Evolutionary conservation across 1,284 basidiomycete genomes (phyloP).

Genomic region (Cryptococcus sp.): DNA sequence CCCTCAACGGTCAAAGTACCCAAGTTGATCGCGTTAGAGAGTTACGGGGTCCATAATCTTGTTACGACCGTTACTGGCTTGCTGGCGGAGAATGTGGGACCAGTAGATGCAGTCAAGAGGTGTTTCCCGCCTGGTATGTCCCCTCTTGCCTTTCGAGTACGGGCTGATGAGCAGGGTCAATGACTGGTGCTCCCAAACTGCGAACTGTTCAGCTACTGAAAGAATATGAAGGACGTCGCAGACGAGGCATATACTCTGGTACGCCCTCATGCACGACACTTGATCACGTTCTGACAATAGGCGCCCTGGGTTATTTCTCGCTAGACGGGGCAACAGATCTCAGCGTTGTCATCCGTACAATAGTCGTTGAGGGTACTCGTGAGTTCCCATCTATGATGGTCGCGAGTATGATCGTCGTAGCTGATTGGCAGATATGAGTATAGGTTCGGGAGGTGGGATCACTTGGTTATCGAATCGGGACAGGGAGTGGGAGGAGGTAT

Average conservation of each 20-base stretch:
- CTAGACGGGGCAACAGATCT: slow-evolving; percentile 86
- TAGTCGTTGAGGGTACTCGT: slow-evolving; percentile 66
- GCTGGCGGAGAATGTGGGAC: slow-evolving; percentile 49
- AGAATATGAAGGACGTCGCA: slow-evolving; percentile 63
- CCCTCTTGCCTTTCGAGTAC: slow-evolving; percentile 1
- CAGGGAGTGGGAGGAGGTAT: slow-evolving; percentile 92
- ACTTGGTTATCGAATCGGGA: slow-evolving; percentile 84
- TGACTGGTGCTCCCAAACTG: slow-evolving; percentile 97
- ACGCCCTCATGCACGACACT: background rate
- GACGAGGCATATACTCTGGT: slow-evolving; percentile 80
- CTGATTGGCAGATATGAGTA: slow-evolving; percentile 35
- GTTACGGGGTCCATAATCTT: slow-evolving; percentile 93
- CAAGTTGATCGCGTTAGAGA: slow-evolving; percentile 83
- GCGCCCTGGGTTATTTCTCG: slow-evolving; percentile 87
- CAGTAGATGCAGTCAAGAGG: slow-evolving; percentile 68
- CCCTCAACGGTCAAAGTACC: slow-evolving; percentile 73
- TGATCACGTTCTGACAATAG: slow-evolving; percentile 11
- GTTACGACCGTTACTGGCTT: slow-evolving; percentile 87
- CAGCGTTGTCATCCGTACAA: slow-evolving; percentile 93
- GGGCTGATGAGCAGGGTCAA: slow-evolving; percentile 62
- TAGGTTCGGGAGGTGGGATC: slow-evolving; percentile 94
- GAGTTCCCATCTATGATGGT: slow-evolving; percentile 8
- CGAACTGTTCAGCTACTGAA: slow-evolving; percentile 88
- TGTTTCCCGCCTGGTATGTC: slow-evolving; percentile 80
- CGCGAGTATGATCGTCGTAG: background rate